Conservation (phyloP, 1,139 yeast genomes). For the Suhomyces terraborum region DNA sequence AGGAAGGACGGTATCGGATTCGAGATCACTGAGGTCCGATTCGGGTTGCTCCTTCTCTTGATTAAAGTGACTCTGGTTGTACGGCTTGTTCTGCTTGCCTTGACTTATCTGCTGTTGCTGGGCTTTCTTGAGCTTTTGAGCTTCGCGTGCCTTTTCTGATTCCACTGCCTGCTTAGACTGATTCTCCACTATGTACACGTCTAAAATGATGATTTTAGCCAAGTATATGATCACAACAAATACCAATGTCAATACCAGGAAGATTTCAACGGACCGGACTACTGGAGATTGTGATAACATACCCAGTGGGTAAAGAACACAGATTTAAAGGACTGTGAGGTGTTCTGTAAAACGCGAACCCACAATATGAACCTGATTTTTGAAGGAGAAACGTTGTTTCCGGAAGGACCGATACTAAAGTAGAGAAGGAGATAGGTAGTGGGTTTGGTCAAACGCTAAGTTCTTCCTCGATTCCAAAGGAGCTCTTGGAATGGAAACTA, state of each 20-base stretch:
- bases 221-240: slow-evolving; percentile 7
- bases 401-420: neutral
- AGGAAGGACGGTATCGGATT: slow-evolving; percentile 3
- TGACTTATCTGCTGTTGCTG: neutral
- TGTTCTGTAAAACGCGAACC: slow-evolving; percentile 3
- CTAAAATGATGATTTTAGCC: slow-evolving; percentile 10
- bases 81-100: neutral
- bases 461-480: no score
- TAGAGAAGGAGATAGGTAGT: no score
- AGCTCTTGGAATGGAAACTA: no score
- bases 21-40: slow-evolving; percentile 9
- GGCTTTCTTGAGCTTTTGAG: slow-evolving; percentile 6
- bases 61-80: neutral
- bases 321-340: neutral
- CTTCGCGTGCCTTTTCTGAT: slow-evolving; percentile 4
- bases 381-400: no score
- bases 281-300: slow-evolving; percentile 6
- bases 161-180: slow-evolving; percentile 10
- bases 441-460: no score
- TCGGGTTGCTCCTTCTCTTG: slow-evolving; percentile 5
- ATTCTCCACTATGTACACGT: slow-evolving; percentile 12
- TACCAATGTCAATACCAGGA: slow-evolving; percentile 3
- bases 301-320: slow-evolving; percentile 1
- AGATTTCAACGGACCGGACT: slow-evolving; percentile 4
- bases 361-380: no score